These are phyloP conservation scores for Lavandula angustifolia DNA, from an alignment of 257 asterid genomes.

Conservation along the genomic window DNA sequence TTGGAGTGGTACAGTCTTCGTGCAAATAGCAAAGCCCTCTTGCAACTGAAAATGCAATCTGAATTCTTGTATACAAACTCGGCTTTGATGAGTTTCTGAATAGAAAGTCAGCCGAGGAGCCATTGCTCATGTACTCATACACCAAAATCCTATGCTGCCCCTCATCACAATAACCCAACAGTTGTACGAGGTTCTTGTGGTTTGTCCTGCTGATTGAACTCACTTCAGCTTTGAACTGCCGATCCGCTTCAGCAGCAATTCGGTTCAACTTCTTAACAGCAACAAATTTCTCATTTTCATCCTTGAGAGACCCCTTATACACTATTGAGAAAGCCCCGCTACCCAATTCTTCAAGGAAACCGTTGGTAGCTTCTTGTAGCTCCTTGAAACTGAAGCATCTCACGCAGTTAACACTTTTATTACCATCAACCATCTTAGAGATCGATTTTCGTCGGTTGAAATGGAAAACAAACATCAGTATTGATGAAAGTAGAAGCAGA, in stretches of 20 bases:
- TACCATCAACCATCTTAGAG: no score
- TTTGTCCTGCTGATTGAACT: slow-evolving; percentile 41
- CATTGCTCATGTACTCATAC: slow-evolving; percentile 40
- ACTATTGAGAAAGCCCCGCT: neutral
- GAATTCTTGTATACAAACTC: slow-evolving; percentile 42
- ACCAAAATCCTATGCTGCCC: slow-evolving; percentile 38
- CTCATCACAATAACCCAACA: slow-evolving; percentile 49
- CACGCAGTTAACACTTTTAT: no score
- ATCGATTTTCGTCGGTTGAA: no score
- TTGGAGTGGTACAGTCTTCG: slow-evolving; percentile 42
- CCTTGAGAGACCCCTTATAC: neutral
- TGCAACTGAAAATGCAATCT: slow-evolving; percentile 43
- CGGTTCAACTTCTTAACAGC: neutral
- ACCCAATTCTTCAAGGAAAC: neutral
- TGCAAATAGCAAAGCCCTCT: slow-evolving; percentile 48
- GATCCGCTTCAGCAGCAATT: slow-evolving; percentile 24
- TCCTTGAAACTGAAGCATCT: neutral
- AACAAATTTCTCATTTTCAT: neutral
- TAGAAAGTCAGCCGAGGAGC: slow-evolving; percentile 34
- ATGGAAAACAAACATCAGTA: no score
- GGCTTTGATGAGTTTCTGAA: slow-evolving; percentile 33
- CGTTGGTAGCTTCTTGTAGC: no score
- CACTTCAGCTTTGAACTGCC: slow-evolving; percentile 39
- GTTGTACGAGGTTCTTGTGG: slow-evolving; percentile 49
- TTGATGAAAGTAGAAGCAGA: no score